A percentile compares a stretch with the other conserved stretches of the same genome.
Evolutionary conservation across 805 yeast genomes (phyloP).

Genomic region (Kluyveromyces starmeri): DNA sequence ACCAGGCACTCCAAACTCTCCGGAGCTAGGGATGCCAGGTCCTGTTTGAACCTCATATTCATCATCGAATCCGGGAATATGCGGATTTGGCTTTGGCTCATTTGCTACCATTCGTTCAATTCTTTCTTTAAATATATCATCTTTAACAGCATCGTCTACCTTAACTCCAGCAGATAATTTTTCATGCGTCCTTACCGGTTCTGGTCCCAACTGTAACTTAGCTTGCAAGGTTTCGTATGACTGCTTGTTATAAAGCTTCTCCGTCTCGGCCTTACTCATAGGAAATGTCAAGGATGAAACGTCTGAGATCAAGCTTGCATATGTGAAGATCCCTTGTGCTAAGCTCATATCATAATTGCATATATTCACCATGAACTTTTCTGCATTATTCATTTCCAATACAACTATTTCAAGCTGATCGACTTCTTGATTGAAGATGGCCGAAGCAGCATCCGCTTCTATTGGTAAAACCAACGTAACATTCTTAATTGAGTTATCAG

Average conservation of each 20-base stretch:
- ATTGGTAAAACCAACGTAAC: constrained; percentile 3
- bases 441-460: not conserved
- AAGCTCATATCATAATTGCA: constrained; percentile 10
- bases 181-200: not conserved
- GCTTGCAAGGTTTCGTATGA: constrained; percentile 1
- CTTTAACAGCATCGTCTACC: not conserved
- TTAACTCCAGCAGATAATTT: not conserved
- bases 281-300: constrained; percentile 8
- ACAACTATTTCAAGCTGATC: constrained; percentile 6
- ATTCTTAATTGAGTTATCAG: constrained; percentile 5
- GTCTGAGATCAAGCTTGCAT: constrained; percentile 9
- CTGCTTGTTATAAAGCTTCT: constrained; percentile 3
- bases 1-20: constrained; percentile 11
- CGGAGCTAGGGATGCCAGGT: constrained; percentile 8
- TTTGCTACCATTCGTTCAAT: not conserved
- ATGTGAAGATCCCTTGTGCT: constrained; percentile 13
- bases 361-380: constrained; percentile 14
- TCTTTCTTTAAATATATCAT: not conserved
- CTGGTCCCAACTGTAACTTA: constrained; percentile 5
- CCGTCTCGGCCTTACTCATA: constrained; percentile 5
- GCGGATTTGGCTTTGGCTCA: constrained; percentile 29
- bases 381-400: constrained; percentile 7
- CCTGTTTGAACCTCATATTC: constrained; percentile 23
- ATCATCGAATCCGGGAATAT: constrained; percentile 30
- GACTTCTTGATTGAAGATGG: not conserved